Evolutionary conservation across 805 yeast genomes (phyloP).

Genomic region (Myxozyma vanderwaltii): DNA sequence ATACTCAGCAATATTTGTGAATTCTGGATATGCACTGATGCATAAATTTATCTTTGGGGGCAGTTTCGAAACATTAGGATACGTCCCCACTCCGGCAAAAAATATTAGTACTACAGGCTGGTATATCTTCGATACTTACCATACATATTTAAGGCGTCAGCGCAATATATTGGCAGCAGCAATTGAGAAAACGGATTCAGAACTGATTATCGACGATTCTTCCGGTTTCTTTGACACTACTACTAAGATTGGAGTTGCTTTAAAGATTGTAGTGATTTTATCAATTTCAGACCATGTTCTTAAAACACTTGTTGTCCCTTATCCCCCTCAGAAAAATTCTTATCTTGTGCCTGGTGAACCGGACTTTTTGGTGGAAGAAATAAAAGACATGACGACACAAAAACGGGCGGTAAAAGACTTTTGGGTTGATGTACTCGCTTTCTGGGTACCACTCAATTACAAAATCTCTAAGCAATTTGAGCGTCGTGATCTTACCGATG

Average conservation of each 20-base stretch:
- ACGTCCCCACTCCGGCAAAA: slow-evolving; percentile 1
- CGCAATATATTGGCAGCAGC: slow-evolving; percentile 10
- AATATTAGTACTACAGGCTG: slow-evolving; percentile 7
- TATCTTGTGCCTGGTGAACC: not conserved
- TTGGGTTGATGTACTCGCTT: not conserved
- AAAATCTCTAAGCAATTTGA: too few species aligned
- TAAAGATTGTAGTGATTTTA: not conserved
- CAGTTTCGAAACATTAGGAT: not conserved
- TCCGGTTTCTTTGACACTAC: not conserved
- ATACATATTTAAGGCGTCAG: slow-evolving; percentile 9
- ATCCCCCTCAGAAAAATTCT: not conserved
- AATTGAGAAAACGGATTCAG: slow-evolving; percentile 7
- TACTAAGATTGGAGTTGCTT: not conserved
- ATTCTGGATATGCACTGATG: slow-evolving; percentile 1
- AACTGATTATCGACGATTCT: slow-evolving; percentile 3
- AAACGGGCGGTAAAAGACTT: not conserved
- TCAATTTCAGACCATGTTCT: not conserved
- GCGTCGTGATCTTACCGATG: too few species aligned
- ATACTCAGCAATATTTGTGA: slow-evolving; percentile 3
- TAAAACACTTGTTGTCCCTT: not conserved
- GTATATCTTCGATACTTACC: slow-evolving; percentile 15
- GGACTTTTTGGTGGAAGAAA: not conserved
- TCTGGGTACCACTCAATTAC: too few species aligned
- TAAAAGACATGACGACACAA: not conserved
- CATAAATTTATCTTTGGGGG: slow-evolving; percentile 5